Base-by-base conservation (phyloP, 306 rosid species). In the Dalbergia oliveri region DNA sequence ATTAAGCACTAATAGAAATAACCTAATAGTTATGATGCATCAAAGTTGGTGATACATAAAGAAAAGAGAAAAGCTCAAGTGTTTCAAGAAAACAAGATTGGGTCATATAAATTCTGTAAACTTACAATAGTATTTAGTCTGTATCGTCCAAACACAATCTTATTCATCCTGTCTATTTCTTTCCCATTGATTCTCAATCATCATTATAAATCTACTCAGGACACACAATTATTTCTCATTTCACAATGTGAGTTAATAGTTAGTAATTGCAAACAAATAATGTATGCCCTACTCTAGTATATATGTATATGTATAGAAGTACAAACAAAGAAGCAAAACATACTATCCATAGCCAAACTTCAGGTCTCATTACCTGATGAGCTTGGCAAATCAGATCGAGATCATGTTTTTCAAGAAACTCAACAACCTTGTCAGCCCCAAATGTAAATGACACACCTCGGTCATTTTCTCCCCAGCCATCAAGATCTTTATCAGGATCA, bases 391-490 rank as follows among this genome's bases (percentile, higher is more conserved):
- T 66, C 58, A 92, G 92, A 80, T 92, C 97, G 26, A 92, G 97
- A 76, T 92, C 97, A 72, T 90, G 97, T 33, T 84, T 84, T 71
- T 87, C 84, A 59, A 92, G 97, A 83, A 92, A 92, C 58, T 92
- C 97, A 71, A 81, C 90, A 63, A 92, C 94, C 86, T 84, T 90
- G 72, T 92, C 97, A 76, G 94, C 93, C 73, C 97, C 97, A 87
- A 92, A 92, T 21, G 97, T 92, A 84, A 79, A 92, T 50, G 97
- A 92, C 71, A 92, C 94, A 45, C 97, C 97, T 61, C 97, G 89
- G 61, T 92, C 97, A 84, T 92, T 92, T 87, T 90, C 94, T 72
- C 91, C 97, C 97, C 97, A 92, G 47, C 97, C 97, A 33, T 92
- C 94, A 50, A 92, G 76, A 67, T 92, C 94, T 84, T 89, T 92